Evolutionary conservation across 805 yeast genomes (phyloP).

Genomic region (Kodamaea leandrae): DNA sequence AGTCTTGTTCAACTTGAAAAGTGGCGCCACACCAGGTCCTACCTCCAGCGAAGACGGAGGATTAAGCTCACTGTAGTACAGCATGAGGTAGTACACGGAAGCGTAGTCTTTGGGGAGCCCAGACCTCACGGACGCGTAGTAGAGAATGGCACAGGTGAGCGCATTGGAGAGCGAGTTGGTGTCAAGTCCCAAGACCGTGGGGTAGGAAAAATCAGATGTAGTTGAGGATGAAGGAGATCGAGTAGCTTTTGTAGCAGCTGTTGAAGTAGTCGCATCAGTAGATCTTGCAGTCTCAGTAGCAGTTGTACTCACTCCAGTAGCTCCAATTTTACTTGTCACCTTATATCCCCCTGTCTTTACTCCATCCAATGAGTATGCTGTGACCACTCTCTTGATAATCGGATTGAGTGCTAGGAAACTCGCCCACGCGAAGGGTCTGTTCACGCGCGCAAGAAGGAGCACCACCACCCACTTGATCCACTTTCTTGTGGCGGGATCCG

Average conservation of each 20-base stretch:
- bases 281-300: background rate
- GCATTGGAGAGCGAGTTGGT: constrained; percentile 21
- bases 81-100: constrained; percentile 31
- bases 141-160: constrained; percentile 23
- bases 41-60: constrained; percentile 33
- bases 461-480: constrained; percentile 30
- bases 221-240: no score
- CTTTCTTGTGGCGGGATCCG: constrained; percentile 18
- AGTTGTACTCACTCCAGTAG: background rate
- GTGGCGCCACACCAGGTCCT: constrained; percentile 15
- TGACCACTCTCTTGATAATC: constrained; percentile 12
- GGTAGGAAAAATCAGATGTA: background rate
- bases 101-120: constrained; percentile 38
- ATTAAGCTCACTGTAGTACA: constrained; percentile 30
- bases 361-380: no score
- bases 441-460: constrained; percentile 23
- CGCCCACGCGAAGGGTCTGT: constrained; percentile 27
- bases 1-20: constrained; percentile 24
- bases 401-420: constrained; percentile 35
- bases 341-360: background rate
- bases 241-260: background rate
- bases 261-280: constrained; percentile 1
- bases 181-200: constrained; percentile 10
- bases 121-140: constrained; percentile 24
- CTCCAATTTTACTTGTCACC: background rate